Evolutionary conservation across 129 eudicot species (phyloP).

Genomic region (Lonicera japonica): DNA sequence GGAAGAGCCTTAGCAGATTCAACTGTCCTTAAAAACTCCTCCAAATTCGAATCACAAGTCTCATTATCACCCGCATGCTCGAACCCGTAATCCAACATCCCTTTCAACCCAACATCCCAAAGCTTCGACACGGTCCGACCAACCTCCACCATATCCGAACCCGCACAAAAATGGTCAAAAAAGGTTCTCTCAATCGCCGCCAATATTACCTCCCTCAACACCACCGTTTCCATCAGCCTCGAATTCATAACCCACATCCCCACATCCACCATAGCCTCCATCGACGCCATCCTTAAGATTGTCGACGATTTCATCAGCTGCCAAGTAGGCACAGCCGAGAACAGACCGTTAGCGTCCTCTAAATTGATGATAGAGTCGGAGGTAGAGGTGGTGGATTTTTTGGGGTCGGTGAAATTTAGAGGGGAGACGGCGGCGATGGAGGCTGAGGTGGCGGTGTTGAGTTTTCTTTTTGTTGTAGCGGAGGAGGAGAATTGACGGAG

Average conservation of each 20-base stretch:
- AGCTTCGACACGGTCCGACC: constrained; percentile 49
- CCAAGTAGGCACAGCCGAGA: constrained; percentile 47
- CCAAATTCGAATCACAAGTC: constrained; percentile 58
- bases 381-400: constrained; percentile 4
- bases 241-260: constrained; percentile 84
- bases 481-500: constrained; percentile 15
- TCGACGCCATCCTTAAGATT: constrained; percentile 47
- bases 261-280: constrained; percentile 61
- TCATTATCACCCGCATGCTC: constrained; percentile 77
- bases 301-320: constrained; percentile 47
- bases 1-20: constrained; percentile 54
- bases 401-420: constrained; percentile 10
- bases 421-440: constrained; percentile 18
- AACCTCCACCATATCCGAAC: constrained; percentile 49
- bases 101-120: constrained; percentile 58
- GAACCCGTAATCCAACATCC: constrained; percentile 83
- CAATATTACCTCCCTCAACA: constrained; percentile 31
- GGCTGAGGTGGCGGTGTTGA: constrained; percentile 24
- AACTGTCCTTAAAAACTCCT: constrained; percentile 48
- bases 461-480: too few relatives aligned
- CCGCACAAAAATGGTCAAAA: constrained; percentile 83
- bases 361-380: constrained; percentile 32
- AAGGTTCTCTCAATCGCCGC: constrained; percentile 41
- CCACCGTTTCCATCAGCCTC: constrained; percentile 36
- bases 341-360: constrained; percentile 46